phyloP scores from a whole-genome alignment of 1,284 basidiomycete genomes.

The Meira miltonrushii region DNA sequence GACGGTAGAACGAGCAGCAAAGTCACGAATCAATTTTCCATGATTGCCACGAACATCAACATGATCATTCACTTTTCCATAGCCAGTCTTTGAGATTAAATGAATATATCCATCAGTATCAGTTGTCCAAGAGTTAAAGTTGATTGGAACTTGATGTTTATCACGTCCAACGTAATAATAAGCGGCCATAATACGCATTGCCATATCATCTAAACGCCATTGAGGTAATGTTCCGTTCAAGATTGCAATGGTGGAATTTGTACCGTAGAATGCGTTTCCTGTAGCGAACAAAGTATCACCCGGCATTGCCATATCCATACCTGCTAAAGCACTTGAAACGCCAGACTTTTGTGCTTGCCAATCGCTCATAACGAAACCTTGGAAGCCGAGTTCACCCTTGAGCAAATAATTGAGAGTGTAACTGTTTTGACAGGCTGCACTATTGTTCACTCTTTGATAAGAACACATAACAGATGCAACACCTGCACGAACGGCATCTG shows the following conservation, averaged over 20 bases:
- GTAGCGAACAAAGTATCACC: conserved; percentile 23
- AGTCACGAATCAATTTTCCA: conserved; percentile 62
- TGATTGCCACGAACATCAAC: conserved; percentile 73
- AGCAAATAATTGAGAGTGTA: conserved; percentile 66
- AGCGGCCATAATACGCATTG: conserved; percentile 47
- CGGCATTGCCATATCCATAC: conserved; percentile 62
- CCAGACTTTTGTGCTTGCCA: conserved; percentile 42
- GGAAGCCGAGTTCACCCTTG: conserved; percentile 71
- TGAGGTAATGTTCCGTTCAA: conserved; percentile 65
- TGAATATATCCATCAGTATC: conserved; percentile 4
- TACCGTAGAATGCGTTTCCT: conserved; percentile 58
- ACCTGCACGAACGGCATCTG: conserved; percentile 53
- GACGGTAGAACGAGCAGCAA: conserved; percentile 69
- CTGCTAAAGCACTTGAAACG: conserved; percentile 58
- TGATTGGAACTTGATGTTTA: conserved; percentile 22
- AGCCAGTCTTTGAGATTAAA: not conserved
- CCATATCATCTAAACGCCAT: conserved; percentile 57
- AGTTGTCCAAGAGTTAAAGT: conserved; percentile 27
- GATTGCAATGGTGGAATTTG: conserved; percentile 63
- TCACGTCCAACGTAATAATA: conserved; percentile 39
- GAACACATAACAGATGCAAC: conserved; percentile 11
- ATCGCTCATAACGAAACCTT: conserved; percentile 62
- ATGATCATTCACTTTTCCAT: conserved; percentile 56
- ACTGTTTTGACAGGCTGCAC: conserved; percentile 65
- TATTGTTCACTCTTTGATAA: conserved; percentile 62